A percentile compares a stretch with the other conserved stretches of the same genome.
phyloP scores from a whole-genome alignment of 2,329 filamentous ascomycete species.

The Nemania serpens region DNA sequence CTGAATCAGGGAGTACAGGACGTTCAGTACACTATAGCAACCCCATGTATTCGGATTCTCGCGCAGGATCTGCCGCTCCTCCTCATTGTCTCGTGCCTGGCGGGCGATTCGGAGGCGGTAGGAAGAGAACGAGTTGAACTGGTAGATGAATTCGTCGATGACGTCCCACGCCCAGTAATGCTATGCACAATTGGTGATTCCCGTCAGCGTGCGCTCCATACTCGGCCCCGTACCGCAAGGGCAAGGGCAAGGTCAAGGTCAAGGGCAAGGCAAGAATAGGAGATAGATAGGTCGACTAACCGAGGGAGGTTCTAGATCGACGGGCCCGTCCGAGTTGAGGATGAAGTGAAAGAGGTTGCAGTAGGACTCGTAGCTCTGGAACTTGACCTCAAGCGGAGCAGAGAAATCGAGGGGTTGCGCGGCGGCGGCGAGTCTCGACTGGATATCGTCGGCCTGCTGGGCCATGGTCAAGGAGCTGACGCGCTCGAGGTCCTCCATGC shows the following conservation, averaged over 20 bases:
- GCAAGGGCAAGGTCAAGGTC: no score
- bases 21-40: slow-evolving; percentile 98
- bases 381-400: slow-evolving; percentile 93
- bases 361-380: slow-evolving; percentile 98
- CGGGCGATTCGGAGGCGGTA: slow-evolving; percentile 92
- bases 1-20: slow-evolving; percentile 98
- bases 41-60: slow-evolving; percentile 99
- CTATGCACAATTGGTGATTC: slow-evolving; percentile 57
- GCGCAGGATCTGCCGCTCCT: slow-evolving; percentile 87
- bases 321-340: slow-evolving; percentile 97
- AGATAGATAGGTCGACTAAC: slow-evolving; percentile 59
- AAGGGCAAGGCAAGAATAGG: background rate
- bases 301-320: slow-evolving; percentile 94
- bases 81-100: slow-evolving; percentile 76
- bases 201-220: slow-evolving; percentile 30
- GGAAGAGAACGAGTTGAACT: slow-evolving; percentile 99
- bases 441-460: slow-evolving; percentile 86
- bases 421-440: slow-evolving; percentile 86
- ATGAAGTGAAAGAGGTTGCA: slow-evolving; percentile 99
- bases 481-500: slow-evolving; percentile 79
- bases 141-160: slow-evolving; percentile 99
- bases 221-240: no score
- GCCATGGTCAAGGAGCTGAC: slow-evolving; percentile 70
- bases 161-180: slow-evolving; percentile 99
- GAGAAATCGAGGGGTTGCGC: slow-evolving; percentile 96